Percentiles rank a stretch among this genome's conserved stretches.
Conservation (phyloP, 225 moss, liverwort and hornwort genomes). For the Polytrichum formosum region DNA sequence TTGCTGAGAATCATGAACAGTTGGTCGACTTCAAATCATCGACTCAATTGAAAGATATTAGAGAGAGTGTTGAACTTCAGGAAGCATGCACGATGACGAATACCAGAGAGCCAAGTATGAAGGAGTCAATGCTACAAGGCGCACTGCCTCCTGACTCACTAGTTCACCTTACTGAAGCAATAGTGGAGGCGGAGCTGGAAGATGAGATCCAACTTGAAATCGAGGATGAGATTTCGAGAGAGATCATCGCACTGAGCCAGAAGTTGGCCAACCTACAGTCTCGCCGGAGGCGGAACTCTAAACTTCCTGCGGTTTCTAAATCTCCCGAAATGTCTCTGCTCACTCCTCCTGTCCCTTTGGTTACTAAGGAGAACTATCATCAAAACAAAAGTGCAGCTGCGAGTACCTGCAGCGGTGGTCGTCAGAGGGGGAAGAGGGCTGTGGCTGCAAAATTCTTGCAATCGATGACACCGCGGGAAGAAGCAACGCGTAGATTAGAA, state of each 20-base stretch:
- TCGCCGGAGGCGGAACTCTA: conserved; percentile 34
- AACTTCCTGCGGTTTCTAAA: conserved; percentile 1
- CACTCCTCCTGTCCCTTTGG: conserved; percentile 1
- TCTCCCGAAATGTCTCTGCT: conserved; percentile 18
- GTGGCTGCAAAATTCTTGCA: conserved; percentile 15
- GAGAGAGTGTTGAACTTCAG: neutral
- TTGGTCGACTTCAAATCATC: neutral
- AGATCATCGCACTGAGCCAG: conserved; percentile 53
- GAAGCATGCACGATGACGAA: neutral
- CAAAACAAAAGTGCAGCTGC: neutral
- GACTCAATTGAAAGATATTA: neutral
- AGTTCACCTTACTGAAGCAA: conserved; percentile 4
- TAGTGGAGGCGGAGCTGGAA: conserved; percentile 52
- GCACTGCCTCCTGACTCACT: conserved; percentile 1
- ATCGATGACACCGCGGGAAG: neutral
- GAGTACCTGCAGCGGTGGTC: neutral
- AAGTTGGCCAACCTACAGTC: conserved; percentile 55
- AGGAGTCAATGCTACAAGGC: neutral
- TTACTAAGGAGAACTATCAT: neutral
- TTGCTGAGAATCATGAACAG: neutral
- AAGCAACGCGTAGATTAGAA: neutral
- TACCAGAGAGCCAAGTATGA: neutral
- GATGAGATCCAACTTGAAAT: conserved; percentile 55
- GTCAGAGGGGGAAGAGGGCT: neutral
- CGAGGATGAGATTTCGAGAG: conserved; percentile 59